Percentiles rank a stretch among this genome's conserved stretches.
phyloP scores from a whole-genome alignment of 108 stramenopile species.

The Fragilariopsis cylindrus region DNA sequence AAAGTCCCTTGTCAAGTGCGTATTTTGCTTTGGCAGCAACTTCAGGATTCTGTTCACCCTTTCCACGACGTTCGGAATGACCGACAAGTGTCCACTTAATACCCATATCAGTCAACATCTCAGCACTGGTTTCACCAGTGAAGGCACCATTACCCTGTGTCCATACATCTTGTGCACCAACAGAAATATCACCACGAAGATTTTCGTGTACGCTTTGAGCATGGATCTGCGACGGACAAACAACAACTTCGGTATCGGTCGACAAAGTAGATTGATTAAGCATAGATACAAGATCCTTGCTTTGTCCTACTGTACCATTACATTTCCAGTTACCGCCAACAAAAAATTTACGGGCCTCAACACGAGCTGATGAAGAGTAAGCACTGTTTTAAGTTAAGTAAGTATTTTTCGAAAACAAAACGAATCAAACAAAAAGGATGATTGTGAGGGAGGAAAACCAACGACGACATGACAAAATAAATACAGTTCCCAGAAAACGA shows the following conservation, averaged over 20 bases:
- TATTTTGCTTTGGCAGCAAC: constrained; percentile 95
- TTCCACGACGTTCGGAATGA: constrained; percentile 95
- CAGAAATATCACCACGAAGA: constrained; percentile 86
- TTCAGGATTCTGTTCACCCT: constrained; percentile 92
- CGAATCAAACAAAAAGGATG: no score
- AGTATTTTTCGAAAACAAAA: no score
- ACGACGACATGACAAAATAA: neutral
- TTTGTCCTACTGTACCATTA: constrained; percentile 88
- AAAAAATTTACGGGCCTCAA: constrained; percentile 93
- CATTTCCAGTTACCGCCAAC: constrained; percentile 99
- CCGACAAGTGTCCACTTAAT: constrained; percentile 93
- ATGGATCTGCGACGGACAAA: constrained; percentile 94
- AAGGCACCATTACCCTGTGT: constrained; percentile 89
- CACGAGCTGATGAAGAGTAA: constrained; percentile 63
- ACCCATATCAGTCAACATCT: constrained; percentile 97
- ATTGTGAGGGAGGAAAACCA: no score
- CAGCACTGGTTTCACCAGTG: constrained; percentile 97
- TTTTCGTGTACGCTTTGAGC: constrained; percentile 76
- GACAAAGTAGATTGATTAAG: constrained; percentile 83
- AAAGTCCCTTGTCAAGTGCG: constrained; percentile 89
- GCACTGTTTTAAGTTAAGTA: constrained; percentile 25
- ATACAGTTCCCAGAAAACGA: neutral
- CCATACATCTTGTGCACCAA: constrained; percentile 95
- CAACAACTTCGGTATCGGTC: constrained; percentile 93
- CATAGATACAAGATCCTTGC: constrained; percentile 85